Evolutionary conservation across 2,329 filamentous ascomycete species (phyloP).

Genomic region (Juglanconis oblonga): DNA sequence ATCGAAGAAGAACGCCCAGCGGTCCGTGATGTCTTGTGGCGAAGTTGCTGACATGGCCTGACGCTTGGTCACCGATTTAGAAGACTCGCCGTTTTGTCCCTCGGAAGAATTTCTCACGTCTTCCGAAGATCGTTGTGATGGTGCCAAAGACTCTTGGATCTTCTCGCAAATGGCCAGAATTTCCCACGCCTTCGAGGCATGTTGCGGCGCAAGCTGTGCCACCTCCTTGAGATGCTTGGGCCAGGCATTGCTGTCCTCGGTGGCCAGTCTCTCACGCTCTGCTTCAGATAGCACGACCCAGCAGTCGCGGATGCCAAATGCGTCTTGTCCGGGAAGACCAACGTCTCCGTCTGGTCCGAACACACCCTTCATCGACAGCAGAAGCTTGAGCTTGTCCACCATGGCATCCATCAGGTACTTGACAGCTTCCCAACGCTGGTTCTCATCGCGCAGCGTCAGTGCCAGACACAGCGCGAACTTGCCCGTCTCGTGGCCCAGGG

Average conservation of each 20-base stretch:
- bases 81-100: not conserved
- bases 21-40: conserved; percentile 8
- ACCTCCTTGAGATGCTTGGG: conserved; percentile 7
- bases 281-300: conserved; percentile 13
- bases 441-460: conserved; percentile 4
- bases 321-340: conserved; percentile 10
- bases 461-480: conserved; percentile 11
- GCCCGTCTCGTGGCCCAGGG: conserved; percentile 5
- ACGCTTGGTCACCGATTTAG: conserved; percentile 4
- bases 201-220: conserved; percentile 4
- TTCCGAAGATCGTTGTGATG: not conserved
- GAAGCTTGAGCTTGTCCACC: conserved; percentile 9
- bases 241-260: conserved; percentile 4
- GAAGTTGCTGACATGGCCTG: conserved; percentile 5
- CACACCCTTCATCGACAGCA: conserved; percentile 3
- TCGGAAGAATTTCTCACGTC: not conserved
- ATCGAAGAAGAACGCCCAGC: conserved; percentile 14
- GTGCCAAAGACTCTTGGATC: conserved; percentile 8
- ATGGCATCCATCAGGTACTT: conserved; percentile 7
- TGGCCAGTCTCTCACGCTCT: conserved; percentile 10
- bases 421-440: conserved; percentile 10
- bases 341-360: conserved; percentile 11
- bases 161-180: conserved; percentile 4
- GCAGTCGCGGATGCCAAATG: conserved; percentile 11
- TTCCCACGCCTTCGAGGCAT: conserved; percentile 6